These are phyloP conservation scores for Syzygium jambos DNA, from an alignment of 345 rosid genomes.

Conservation along the genomic window DNA sequence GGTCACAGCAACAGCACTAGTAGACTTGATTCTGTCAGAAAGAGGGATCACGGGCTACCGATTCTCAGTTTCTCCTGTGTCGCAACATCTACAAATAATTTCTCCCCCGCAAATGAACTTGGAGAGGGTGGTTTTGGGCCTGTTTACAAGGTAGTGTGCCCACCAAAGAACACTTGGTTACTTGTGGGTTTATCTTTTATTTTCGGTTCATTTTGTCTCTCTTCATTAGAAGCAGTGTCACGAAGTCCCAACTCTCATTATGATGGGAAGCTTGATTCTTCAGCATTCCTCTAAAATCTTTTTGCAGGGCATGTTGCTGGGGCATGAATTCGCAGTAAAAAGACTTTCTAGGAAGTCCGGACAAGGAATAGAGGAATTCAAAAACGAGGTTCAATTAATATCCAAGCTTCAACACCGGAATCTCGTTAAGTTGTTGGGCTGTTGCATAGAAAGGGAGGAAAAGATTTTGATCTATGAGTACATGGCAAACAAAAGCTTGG, in stretches of 20 bases:
- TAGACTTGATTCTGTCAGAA: background rate
- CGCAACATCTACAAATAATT: slow-evolving; percentile 12
- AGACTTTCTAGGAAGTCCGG: slow-evolving; percentile 10
- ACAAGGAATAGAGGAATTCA: slow-evolving; percentile 18
- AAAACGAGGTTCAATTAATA: slow-evolving; percentile 15
- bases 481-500: slow-evolving; percentile 20
- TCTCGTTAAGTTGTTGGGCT: slow-evolving; percentile 17
- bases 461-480: slow-evolving; percentile 18
- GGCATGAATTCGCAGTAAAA: slow-evolving; percentile 12
- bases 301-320: background rate
- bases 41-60: slow-evolving; percentile 1
- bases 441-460: slow-evolving; percentile 12
- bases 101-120: slow-evolving; percentile 10
- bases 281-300: background rate
- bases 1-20: background rate
- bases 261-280: background rate
- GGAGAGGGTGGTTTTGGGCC: slow-evolving; percentile 30
- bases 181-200: background rate
- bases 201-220: background rate
- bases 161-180: background rate
- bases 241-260: background rate
- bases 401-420: slow-evolving; percentile 20
- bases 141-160: slow-evolving; percentile 14
- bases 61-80: slow-evolving; percentile 2
- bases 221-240: background rate